A percentile compares a stretch with the other conserved stretches of the same genome.
These are phyloP conservation scores for Sporothrix pallida DNA, from an alignment of 2,329 filamentous ascomycete species.

Conservation along the genomic window DNA sequence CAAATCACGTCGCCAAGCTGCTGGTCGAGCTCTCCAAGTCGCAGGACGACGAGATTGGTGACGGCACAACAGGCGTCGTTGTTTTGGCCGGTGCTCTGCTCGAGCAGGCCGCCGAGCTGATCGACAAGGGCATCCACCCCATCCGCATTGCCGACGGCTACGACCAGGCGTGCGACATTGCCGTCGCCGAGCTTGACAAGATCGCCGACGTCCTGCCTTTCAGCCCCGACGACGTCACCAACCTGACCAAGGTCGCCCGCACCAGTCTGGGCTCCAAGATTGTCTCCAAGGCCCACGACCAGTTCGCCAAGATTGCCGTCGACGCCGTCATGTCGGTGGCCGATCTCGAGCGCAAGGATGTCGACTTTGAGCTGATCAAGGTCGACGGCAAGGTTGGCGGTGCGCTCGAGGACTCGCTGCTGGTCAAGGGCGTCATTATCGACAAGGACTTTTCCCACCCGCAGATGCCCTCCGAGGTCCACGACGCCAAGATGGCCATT, in stretches of 20 bases:
- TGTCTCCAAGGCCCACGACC: conserved; percentile 97
- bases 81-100: conserved; percentile 92
- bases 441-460: conserved; percentile 99
- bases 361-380: conserved; percentile 99
- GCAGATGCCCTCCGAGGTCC: conserved; percentile 96
- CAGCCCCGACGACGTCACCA: conserved; percentile 76
- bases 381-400: conserved; percentile 98
- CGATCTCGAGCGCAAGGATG: conserved; percentile 93
- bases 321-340: conserved; percentile 96
- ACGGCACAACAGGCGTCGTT: conserved; percentile 96
- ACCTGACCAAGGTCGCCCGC: conserved; percentile 92
- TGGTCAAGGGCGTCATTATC: conserved; percentile 97
- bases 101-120: conserved; percentile 95
- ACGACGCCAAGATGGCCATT: conserved; percentile 95
- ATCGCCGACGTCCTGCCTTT: conserved; percentile 94
- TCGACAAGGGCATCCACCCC: conserved; percentile 99
- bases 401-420: conserved; percentile 85
- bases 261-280: conserved; percentile 98
- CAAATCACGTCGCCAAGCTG: conserved; percentile 96
- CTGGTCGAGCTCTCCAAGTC: conserved; percentile 97
- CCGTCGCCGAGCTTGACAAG: conserved; percentile 86
- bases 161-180: conserved; percentile 96
- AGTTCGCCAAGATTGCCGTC: conserved; percentile 96
- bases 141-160: conserved; percentile 98
- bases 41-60: conserved; percentile 98